These are phyloP conservation scores for Dictyostelium capitatum DNA, from an alignment of 78 protist species.

Conservation along the genomic window DNA sequence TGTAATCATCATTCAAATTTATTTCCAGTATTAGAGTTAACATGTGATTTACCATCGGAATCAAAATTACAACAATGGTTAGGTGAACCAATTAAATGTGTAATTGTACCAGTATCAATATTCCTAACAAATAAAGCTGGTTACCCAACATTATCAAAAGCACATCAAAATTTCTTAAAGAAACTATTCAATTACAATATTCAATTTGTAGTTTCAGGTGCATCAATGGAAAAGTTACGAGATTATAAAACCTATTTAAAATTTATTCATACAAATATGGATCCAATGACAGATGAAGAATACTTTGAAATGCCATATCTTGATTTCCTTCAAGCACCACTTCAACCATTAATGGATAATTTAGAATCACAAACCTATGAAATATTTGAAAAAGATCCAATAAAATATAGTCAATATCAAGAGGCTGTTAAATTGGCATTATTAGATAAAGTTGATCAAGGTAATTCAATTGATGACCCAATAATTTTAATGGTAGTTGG, in stretches of 20 bases:
- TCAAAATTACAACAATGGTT: slow-evolving; percentile 79
- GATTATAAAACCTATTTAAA: slow-evolving; percentile 30
- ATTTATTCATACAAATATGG: slow-evolving; percentile 33
- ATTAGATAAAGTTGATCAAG: neutral
- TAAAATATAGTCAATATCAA: slow-evolving; percentile 93
- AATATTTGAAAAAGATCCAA: slow-evolving; percentile 96
- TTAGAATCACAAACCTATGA: slow-evolving; percentile 97
- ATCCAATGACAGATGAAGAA: slow-evolving; percentile 43
- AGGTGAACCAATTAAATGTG: slow-evolving; percentile 88
- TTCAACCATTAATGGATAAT: slow-evolving; percentile 95
- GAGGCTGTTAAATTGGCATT: slow-evolving; percentile 31
- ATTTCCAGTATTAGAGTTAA: slow-evolving; percentile 72
- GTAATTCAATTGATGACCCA: neutral
- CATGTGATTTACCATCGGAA: slow-evolving; percentile 64
- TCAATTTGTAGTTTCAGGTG: slow-evolving; percentile 46
- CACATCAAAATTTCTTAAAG: slow-evolving; percentile 84
- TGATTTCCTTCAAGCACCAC: slow-evolving; percentile 66
- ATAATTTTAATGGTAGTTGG: slow-evolving; percentile 96
- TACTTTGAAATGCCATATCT: slow-evolving; percentile 61
- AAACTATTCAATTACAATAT: slow-evolving; percentile 50
- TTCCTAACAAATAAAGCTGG: slow-evolving; percentile 87
- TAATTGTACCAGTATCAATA: slow-evolving; percentile 84
- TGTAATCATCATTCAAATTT: slow-evolving; percentile 80
- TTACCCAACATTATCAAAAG: slow-evolving; percentile 86
- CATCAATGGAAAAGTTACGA: slow-evolving; percentile 4